Conservation (phyloP, 2,329 filamentous ascomycete species). For the Daldinia sp. region DNA sequence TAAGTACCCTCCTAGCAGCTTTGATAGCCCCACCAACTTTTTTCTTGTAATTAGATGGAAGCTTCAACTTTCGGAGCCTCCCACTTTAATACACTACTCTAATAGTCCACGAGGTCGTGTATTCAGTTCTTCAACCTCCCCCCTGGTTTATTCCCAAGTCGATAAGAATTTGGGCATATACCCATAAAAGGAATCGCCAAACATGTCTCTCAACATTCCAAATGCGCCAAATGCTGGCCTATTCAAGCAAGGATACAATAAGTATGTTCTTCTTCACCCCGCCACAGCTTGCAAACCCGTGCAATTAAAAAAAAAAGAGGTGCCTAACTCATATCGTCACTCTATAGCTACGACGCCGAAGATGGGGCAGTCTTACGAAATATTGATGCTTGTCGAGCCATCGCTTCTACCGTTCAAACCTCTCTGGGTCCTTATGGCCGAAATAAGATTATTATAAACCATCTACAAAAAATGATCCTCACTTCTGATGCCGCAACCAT, state of each 20-base stretch:
- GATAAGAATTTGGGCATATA: neutral
- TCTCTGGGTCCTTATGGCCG: slow-evolving; percentile 96
- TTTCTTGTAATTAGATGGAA: slow-evolving; percentile 31
- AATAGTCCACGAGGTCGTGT: neutral
- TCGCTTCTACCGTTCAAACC: slow-evolving; percentile 94
- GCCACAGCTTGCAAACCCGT: slow-evolving; percentile 36
- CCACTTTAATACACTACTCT: slow-evolving; percentile 9
- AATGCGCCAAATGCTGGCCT: slow-evolving; percentile 91
- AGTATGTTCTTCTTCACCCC: slow-evolving; percentile 65
- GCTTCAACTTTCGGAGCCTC: slow-evolving; percentile 22
- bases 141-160: neutral
- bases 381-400: slow-evolving; percentile 97
- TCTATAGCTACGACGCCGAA: slow-evolving; percentile 90
- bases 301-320: slow-evolving; percentile 15
- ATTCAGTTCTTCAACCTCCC: neutral
- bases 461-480: slow-evolving; percentile 99
- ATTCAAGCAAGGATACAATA: slow-evolving; percentile 97
- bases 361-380: slow-evolving; percentile 98
- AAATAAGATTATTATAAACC: slow-evolving; percentile 99
- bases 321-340: slow-evolving; percentile 41
- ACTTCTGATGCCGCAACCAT: slow-evolving; percentile 98
- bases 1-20: neutral
- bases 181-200: slow-evolving; percentile 9
- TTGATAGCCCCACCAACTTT: slow-evolving; percentile 41
- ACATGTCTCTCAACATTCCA: slow-evolving; percentile 96